Evolutionary conservation across 2,329 filamentous ascomycete species (phyloP).

Genomic region (Colletotrichum chrysophilum): DNA sequence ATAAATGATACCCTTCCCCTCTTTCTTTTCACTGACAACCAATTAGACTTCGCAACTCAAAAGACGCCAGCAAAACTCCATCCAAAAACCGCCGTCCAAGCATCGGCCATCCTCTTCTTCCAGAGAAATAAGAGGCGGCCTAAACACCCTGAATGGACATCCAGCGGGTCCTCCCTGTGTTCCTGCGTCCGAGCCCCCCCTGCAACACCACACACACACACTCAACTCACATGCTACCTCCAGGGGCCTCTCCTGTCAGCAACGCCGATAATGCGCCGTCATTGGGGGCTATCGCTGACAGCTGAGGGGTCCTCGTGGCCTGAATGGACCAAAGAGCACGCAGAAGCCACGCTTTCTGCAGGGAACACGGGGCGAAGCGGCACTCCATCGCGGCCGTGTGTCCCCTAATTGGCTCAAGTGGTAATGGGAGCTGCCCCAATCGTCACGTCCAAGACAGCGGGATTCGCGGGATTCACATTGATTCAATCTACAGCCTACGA

Average conservation of each 20-base stretch:
- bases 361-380: neutral
- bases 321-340: neutral
- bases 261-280: neutral
- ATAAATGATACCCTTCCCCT: neutral
- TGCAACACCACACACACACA: neutral
- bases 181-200: neutral
- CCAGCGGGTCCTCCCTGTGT: neutral
- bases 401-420: neutral
- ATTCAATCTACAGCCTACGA: neutral
- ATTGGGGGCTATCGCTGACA: neutral
- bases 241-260: slow-evolving; percentile 5
- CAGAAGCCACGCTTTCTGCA: neutral
- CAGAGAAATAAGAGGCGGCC: slow-evolving; percentile 8
- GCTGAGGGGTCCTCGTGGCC: neutral
- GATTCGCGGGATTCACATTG: neutral
- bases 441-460: neutral
- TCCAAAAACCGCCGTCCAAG: neutral
- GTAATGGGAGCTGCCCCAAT: neutral
- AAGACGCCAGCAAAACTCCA: neutral
- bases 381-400: neutral
- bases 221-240: neutral
- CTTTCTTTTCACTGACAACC: neutral
- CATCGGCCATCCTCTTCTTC: neutral
- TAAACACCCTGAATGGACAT: slow-evolving; percentile 6
- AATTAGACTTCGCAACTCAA: neutral